Evolutionary conservation across 2,329 filamentous ascomycete species (phyloP).

Genomic region (Amphichorda felina): DNA sequence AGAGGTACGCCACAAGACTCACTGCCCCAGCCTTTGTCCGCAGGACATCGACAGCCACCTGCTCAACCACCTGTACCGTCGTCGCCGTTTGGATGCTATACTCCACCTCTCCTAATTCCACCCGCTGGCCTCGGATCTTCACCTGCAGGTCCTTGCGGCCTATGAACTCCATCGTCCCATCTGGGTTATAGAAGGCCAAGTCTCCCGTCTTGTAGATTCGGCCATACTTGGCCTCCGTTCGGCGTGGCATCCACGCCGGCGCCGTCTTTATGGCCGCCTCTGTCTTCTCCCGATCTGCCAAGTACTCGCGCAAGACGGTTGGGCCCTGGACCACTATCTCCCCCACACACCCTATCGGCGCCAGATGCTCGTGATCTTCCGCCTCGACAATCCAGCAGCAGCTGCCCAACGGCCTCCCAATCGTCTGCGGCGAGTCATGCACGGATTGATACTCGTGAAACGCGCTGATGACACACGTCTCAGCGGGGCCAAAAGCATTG

Average conservation of each 20-base stretch:
- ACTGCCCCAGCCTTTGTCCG: too few relatives aligned
- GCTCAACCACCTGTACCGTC: too few relatives aligned
- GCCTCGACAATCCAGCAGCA: conserved; percentile 12
- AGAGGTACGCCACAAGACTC: too few relatives aligned
- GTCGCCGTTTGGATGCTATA: too few relatives aligned
- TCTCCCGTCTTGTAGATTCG: conserved; percentile 76
- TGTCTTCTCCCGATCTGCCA: conserved; percentile 23
- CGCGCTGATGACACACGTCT: conserved; percentile 6
- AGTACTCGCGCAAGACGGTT: conserved; percentile 34
- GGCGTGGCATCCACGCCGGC: conserved; percentile 20
- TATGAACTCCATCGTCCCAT: conserved; percentile 75
- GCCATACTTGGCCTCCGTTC: too few relatives aligned
- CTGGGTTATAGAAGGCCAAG: conserved; percentile 69
- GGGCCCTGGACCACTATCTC: conserved; percentile 32
- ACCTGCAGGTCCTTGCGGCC: conserved; percentile 38
- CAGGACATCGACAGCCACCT: too few relatives aligned
- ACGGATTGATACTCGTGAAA: conserved; percentile 3
- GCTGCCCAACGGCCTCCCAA: conserved; percentile 4
- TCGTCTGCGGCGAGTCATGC: conserved; percentile 4
- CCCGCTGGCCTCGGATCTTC: conserved; percentile 7
- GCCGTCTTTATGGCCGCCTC: conserved; percentile 15
- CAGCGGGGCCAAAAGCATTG: conserved; percentile 5
- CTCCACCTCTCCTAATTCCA: conserved; percentile 7
- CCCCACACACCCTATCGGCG: conserved; percentile 21
- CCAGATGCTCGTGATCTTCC: conserved; percentile 9